Conservation (phyloP, 257 asterid species). For the Dorcoceras hygrometricum region DNA sequence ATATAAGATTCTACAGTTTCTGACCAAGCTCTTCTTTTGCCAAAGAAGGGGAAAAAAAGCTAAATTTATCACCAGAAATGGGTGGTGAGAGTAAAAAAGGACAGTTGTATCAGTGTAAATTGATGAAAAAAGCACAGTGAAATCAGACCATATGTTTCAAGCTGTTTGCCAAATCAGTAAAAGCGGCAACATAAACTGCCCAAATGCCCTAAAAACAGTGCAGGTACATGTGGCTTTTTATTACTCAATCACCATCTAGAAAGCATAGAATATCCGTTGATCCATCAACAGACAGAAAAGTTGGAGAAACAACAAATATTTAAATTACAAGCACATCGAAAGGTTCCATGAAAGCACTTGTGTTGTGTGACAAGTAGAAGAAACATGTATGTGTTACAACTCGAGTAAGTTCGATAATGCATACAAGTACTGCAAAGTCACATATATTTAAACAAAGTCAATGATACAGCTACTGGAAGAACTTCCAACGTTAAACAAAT, state of each 20-base stretch:
- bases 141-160: conserved; percentile 12
- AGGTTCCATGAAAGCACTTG: conserved; percentile 11
- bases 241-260: conserved; percentile 19
- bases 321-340: conserved; percentile 12
- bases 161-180: conserved; percentile 21
- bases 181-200: background rate
- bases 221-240: conserved; percentile 4
- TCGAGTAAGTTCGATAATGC: conserved; percentile 4
- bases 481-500: conserved; percentile 14
- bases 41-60: background rate
- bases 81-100: conserved; percentile 6
- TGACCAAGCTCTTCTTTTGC: background rate
- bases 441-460: background rate
- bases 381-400: conserved; percentile 1
- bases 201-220: background rate
- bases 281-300: background rate
- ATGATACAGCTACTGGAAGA: conserved; percentile 6
- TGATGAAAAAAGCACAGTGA: conserved; percentile 5
- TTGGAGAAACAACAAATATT: background rate
- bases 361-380: background rate
- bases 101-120: too few relatives aligned
- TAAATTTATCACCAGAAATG: background rate
- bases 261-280: background rate
- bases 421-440: conserved; percentile 5
- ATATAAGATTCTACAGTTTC: background rate